phyloP scores from a whole-genome alignment of 768 basidiomycete species.

The Mycena maculata region DNA sequence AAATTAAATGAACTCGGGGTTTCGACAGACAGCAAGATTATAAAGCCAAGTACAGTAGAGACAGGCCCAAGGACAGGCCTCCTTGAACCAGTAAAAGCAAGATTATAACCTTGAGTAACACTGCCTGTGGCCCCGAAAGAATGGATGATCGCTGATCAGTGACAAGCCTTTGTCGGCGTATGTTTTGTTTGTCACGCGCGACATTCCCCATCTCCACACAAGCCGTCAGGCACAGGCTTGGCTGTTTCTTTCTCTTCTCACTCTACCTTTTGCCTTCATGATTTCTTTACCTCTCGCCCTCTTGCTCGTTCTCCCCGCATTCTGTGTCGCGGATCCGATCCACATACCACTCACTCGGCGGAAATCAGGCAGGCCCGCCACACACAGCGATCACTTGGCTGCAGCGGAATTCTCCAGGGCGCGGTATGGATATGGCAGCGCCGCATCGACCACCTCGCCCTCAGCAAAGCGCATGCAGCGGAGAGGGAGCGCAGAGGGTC shows the following conservation, averaged over 20 bases:
- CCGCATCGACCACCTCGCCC: neutral
- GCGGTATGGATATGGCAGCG: constrained; percentile 31
- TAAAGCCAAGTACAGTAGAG: too few relatives aligned
- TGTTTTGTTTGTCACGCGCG: neutral
- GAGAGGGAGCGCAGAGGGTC: constrained; percentile 19
- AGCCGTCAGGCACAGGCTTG: constrained; percentile 32
- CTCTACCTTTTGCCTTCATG: constrained; percentile 21
- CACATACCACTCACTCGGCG: constrained; percentile 30
- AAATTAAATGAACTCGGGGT: too few relatives aligned
- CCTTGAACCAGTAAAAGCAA: too few relatives aligned
- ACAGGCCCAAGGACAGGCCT: too few relatives aligned
- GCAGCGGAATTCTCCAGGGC: constrained; percentile 26
- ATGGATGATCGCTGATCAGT: too few relatives aligned
- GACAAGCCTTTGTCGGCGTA: too few relatives aligned
- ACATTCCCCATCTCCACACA: constrained; percentile 14
- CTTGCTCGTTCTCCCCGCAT: constrained; percentile 28
- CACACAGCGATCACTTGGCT: constrained; percentile 20
- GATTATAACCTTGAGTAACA: too few relatives aligned
- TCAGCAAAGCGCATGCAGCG: constrained; percentile 27
- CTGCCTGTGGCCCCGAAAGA: too few relatives aligned
- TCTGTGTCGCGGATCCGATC: constrained; percentile 27
- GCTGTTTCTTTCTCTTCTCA: constrained; percentile 4
- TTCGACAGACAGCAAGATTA: too few relatives aligned
- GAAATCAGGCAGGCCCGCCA: constrained; percentile 17
- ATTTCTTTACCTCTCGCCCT: constrained; percentile 22